phyloP scores from a whole-genome alignment of 768 basidiomycete species.

The Russula ochroleuca region DNA sequence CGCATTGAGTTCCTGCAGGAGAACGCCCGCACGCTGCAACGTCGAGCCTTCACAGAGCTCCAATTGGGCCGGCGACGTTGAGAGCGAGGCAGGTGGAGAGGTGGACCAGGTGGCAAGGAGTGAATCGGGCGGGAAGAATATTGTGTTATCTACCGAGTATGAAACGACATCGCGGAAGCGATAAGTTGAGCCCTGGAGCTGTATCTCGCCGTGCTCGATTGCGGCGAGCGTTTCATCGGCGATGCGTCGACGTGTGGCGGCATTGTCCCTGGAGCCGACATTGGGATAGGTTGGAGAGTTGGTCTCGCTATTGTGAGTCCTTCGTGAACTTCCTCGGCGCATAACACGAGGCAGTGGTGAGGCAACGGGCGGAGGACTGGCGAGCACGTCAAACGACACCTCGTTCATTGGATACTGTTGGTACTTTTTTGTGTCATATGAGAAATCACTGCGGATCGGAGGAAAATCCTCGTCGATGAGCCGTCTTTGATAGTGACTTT shows the following conservation, averaged over 20 bases:
- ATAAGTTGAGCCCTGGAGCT: conserved; percentile 31
- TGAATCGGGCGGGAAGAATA: conserved; percentile 50
- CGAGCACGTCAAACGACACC: not conserved
- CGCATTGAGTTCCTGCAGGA: conserved; percentile 28
- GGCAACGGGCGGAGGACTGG: not conserved
- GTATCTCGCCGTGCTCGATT: conserved; percentile 45
- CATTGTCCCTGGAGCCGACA: not conserved
- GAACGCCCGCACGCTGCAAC: conserved; percentile 52
- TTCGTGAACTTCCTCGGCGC: conserved; percentile 8
- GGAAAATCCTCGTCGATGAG: conserved; percentile 20
- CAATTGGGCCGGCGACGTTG: conserved; percentile 31
- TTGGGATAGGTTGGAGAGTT: not conserved
- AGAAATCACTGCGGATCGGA: not conserved
- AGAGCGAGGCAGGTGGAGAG: conserved; percentile 17
- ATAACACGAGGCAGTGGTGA: conserved; percentile 15
- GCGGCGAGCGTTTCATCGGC: conserved; percentile 49
- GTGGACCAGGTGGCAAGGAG: conserved; percentile 46
- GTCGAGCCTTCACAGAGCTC: conserved; percentile 61
- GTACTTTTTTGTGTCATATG: conserved; percentile 6
- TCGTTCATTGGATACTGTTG: conserved; percentile 14
- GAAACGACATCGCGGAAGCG: conserved; percentile 37
- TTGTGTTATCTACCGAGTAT: conserved; percentile 42
- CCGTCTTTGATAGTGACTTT: conserved; percentile 14
- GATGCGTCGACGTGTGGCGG: conserved; percentile 32
- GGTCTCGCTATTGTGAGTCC: not conserved